These are phyloP conservation scores for Penicillium glabrum DNA, from an alignment of 2,329 filamentous ascomycete species.

Conservation along the genomic window DNA sequence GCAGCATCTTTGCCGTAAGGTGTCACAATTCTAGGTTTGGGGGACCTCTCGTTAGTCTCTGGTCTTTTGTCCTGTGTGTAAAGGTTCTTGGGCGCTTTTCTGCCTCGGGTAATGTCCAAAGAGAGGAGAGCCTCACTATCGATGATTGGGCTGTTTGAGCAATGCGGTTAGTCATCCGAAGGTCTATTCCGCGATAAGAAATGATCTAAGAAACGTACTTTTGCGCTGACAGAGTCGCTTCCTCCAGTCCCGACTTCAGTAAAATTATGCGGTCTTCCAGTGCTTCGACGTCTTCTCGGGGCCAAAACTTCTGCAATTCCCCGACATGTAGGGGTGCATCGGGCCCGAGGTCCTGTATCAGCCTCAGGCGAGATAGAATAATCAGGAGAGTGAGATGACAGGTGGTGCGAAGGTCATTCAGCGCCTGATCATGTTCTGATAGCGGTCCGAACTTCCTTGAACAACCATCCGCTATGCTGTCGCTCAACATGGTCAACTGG, in stretches of 20 bases:
- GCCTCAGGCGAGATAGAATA: not conserved
- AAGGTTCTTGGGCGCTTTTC: not conserved
- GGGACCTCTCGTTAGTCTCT: not conserved
- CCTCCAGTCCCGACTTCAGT: not conserved
- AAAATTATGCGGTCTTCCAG: not conserved
- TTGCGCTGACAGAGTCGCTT: not conserved
- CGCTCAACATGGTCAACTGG: not conserved
- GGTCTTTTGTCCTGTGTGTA: not conserved
- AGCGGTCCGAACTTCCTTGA: not conserved
- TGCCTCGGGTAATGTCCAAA: not conserved
- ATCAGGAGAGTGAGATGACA: not conserved
- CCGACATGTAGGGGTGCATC: not conserved
- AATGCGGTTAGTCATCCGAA: not conserved
- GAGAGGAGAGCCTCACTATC: not conserved
- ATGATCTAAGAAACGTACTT: not conserved
- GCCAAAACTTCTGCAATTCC: not conserved
- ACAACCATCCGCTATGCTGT: not conserved
- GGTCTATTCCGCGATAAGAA: not conserved
- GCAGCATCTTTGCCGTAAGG: not conserved
- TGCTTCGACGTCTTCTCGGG: not conserved
- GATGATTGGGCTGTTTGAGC: not conserved
- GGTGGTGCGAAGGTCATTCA: not conserved
- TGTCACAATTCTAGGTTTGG: not conserved
- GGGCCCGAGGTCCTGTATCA: not conserved
- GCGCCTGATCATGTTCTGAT: not conserved